Base-by-base conservation (phyloP, 495 filamentous ascomycete genomes). In the Daldinia caldariorum region DNA sequence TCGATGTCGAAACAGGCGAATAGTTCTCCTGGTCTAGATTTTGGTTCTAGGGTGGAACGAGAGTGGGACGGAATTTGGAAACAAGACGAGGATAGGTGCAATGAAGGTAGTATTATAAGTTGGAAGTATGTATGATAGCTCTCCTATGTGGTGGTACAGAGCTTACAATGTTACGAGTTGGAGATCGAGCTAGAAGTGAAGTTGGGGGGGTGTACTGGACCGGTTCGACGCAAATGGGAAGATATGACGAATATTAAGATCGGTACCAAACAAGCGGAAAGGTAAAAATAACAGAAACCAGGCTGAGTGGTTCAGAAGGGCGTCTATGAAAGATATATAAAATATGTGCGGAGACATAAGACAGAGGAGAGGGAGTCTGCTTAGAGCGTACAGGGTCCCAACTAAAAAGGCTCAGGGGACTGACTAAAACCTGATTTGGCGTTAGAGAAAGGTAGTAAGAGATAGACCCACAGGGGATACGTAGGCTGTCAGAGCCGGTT, bases 321-420 rank as follows among this genome's bases (percentile, higher is more conserved):
- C 16, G 65, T 62, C 67, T 72, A 69, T 66, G 65, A 72, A 69
- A 61, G 65, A 69, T 63, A 61, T 63, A 61, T 63, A 58, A 58
- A 55, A 69, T 57, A 72, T 68, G 31, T 66, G 70, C 41, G 61
- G 47, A 65, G 49, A 58, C 63, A 67, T 62, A 69, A 68, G 68
- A 72, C 47, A 69, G 35, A 63, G 31, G 59, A 67, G 47, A 69
- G 66, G 63, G 63, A 74, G 63, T 72, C 61, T 71, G 49, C 71
- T 69, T 68, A 69, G 51, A 74, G 58, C 47, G 69, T 63, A 66
- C 49, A 68, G 35, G 60, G 39, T 61, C 63, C 72, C 64, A 61
- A 61, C 60, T 63, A 61, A 72, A 74, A 74, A 72, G 72, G 65
- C 69, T 74, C 71, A 67, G 34, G 67, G 71, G 71, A 66, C 58